Evolutionary conservation across 108 stramenopile genomes (phyloP), one percentile per base, ranked within the genome.

Genomic region (Fistulifera pelliculosa): DNA sequence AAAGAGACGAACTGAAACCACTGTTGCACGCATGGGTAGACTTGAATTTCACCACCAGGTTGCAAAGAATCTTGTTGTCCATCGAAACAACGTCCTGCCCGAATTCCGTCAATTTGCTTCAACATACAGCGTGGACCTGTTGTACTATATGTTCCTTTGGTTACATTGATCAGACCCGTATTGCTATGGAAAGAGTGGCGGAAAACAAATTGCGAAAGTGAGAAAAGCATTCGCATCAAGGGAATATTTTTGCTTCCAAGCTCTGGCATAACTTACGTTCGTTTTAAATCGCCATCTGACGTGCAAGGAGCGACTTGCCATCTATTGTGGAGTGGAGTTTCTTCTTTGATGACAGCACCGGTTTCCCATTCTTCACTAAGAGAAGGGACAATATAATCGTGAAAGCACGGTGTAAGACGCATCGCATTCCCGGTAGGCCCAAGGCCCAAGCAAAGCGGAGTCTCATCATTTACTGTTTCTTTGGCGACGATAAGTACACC

Each of bases 1-100:
- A 94, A 87, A 1, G 85, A 83, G 27, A 87, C 53, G 56, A 81
- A 82, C 60, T 94, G 93, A 70, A 80, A 61, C 93, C 93, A 94
- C 39, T 76, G 72, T 26, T 79, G 73, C 19, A 56, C 52, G 58
- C 93, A 94, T 17, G 89, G 86, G 62, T 60, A 88, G 15, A 93
- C 80, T 51, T 88, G 73, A 1, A 77, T 52, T 10, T 64, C 60
- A 14, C 82, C 84, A 17, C 90, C 90, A 25, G 87, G 83, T 49
- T 75, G 70, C 15, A 40, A 17, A 22, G 70, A 70, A 19, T 57
- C 48, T 0, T 79, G 80, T 47, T 93, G 70, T 16, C 70, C 76
- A 65, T 93, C 90, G 7, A 87, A 63, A 49, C 90, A 93, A 42
- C 90, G 60, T 13, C 90, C 90, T 14, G 51, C 56, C 25, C 90